These are phyloP conservation scores for Aspergillus bombycis DNA, from an alignment of 2,329 filamentous ascomycete genomes.

Conservation along the genomic window DNA sequence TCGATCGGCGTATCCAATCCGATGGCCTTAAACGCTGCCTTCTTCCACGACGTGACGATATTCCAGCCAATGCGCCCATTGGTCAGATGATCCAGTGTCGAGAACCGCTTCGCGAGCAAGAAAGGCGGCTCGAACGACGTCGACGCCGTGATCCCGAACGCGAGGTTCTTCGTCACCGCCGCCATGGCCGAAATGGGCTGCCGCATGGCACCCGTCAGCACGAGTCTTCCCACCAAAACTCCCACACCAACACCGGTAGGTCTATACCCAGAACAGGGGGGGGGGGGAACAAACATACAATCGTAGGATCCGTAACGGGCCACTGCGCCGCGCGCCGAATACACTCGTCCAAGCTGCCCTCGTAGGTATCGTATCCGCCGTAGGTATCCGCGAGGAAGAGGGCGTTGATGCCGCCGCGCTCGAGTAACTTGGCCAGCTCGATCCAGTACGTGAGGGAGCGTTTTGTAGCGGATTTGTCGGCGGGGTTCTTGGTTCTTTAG, in stretches of 20 bases:
- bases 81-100: constrained; percentile 65
- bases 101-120: constrained; percentile 64
- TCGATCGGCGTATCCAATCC: constrained; percentile 61
- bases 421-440: constrained; percentile 64
- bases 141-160: constrained; percentile 65
- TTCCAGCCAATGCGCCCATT: constrained; percentile 67
- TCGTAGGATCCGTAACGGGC: constrained; percentile 67
- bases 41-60: constrained; percentile 67
- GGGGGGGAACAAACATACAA: constrained; percentile 50
- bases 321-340: constrained; percentile 66
- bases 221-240: no score
- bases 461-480: constrained; percentile 64
- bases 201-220: constrained; percentile 26
- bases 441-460: constrained; percentile 65
- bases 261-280: background rate
- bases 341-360: constrained; percentile 62
- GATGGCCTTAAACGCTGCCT: constrained; percentile 65
- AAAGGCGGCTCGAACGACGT: constrained; percentile 67
- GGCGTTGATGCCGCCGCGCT: constrained; percentile 65
- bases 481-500: constrained; percentile 54
- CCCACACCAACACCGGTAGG: no score
- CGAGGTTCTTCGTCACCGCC: constrained; percentile 65
- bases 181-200: constrained; percentile 68
- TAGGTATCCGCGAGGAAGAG: constrained; percentile 69
- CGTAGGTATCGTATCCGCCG: constrained; percentile 66